A percentile compares a stretch with the other conserved stretches of the same genome.
Evolutionary conservation across 1,284 basidiomycete genomes (phyloP).

Genomic region (Irpex sp.): DNA sequence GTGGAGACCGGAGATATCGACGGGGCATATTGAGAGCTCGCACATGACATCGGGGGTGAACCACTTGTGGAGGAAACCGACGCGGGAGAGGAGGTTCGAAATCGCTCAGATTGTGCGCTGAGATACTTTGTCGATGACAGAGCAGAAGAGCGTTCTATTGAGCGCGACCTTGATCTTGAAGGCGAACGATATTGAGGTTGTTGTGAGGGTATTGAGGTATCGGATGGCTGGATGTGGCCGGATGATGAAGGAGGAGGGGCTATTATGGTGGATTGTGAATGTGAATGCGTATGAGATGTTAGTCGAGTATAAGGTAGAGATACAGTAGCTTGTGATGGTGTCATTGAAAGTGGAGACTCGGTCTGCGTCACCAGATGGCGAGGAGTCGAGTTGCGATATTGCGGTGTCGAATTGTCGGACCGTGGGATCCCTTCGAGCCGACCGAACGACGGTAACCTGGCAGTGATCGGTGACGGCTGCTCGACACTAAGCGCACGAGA

Average conservation of each 20-base stretch:
- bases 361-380: slow-evolving; percentile 1
- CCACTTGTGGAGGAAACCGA: slow-evolving; percentile 30
- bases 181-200: slow-evolving; percentile 10
- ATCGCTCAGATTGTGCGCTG: slow-evolving; percentile 1
- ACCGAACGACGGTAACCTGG: slow-evolving; percentile 15
- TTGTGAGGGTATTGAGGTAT: not conserved
- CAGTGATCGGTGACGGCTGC: slow-evolving; percentile 2
- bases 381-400: not conserved
- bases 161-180: slow-evolving; percentile 11
- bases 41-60: slow-evolving; percentile 31
- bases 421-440: slow-evolving; percentile 7
- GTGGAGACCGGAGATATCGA: slow-evolving; percentile 28
- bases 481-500: slow-evolving; percentile 7
- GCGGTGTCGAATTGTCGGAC: not conserved
- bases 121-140: not conserved
- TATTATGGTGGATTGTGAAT: slow-evolving; percentile 31
- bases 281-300: slow-evolving; percentile 28
- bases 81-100: slow-evolving; percentile 23
- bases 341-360: slow-evolving; percentile 8
- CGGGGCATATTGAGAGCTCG: slow-evolving; percentile 32
- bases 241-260: slow-evolving; percentile 25
- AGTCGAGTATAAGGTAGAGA: slow-evolving; percentile 1
- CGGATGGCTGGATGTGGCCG: not conserved
- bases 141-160: slow-evolving; percentile 7
- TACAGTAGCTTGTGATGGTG: slow-evolving; percentile 11